Base-by-base conservation (phyloP, 441 rosid species). In the Capsella rubella region DNA sequence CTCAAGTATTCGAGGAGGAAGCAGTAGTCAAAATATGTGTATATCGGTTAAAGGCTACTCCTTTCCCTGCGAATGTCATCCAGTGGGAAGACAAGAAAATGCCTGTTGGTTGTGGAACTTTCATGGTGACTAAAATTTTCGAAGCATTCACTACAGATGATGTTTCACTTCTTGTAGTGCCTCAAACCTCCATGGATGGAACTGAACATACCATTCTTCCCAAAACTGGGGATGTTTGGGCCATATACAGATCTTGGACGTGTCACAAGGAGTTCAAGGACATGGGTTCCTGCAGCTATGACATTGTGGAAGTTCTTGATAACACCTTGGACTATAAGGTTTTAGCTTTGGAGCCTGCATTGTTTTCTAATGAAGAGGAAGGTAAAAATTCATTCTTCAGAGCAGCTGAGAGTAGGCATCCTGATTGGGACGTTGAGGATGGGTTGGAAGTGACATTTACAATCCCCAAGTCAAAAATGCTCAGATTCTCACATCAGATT, bases 161-260 rank as follows among this genome's bases (percentile, higher is more conserved):
- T 2, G 87, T 89, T 64, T 87, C 92, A 0, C 96, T 87, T 70
- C 69, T 66, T 63, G 18, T 91, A 52, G 74, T 71, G 43, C 85
- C 82, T 6, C 37, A 52, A 8, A 49, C 8, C 39, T 75, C 54
- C 58, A 13, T 79, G 67, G 63, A 79, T 31, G 73, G 59, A 69
- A 75, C 81, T 46, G 86, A 80, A 16, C 88, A 64, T 62, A 32
- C 50, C 64, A 81, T 90, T 72, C 62, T 79, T 5, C 95, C 98
- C 2, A 53, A 71, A 71, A 86, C 71, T 37, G 85, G 90, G 6
- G 90, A 93, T 46, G 74, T 90, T 29, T 88, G 97, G 97, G 98
- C 90, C 27, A 58, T 93, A 67, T 88, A 87, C 74, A 82, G 51
- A 67, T 27, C 3, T 52, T 67, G 52, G 73, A 16, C 11, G 42